Conservation (phyloP, 495 filamentous ascomycete species). For the Talaromyces trachyspermus region DNA sequence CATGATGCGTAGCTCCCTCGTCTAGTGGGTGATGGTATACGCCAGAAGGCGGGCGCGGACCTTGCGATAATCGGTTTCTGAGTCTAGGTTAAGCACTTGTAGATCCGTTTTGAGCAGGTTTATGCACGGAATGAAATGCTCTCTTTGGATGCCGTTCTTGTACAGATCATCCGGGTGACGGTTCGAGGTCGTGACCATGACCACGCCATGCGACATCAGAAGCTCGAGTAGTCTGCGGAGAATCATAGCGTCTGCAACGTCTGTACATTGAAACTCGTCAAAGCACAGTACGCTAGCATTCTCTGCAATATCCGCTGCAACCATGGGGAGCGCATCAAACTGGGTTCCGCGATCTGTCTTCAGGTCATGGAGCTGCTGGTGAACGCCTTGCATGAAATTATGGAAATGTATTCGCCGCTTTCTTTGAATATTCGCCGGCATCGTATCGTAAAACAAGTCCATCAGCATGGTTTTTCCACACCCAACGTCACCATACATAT, state of each 20-base stretch:
- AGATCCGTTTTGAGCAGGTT: conserved; percentile 77
- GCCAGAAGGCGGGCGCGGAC: conserved; percentile 84
- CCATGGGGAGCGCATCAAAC: conserved; percentile 84
- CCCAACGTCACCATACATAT: conserved; percentile 95
- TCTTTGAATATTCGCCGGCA: conserved; percentile 68
- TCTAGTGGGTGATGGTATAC: conserved; percentile 88
- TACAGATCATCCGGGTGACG: conserved; percentile 93
- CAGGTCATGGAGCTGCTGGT: conserved; percentile 81
- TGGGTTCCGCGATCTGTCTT: conserved; percentile 87
- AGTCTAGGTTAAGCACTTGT: conserved; percentile 88
- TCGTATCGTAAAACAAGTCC: conserved; percentile 95
- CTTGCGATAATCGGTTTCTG: conserved; percentile 92
- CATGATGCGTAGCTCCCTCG: conserved; percentile 66
- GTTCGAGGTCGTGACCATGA: conserved; percentile 95
- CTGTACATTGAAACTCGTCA: conserved; percentile 98
- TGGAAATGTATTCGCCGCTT: conserved; percentile 99
- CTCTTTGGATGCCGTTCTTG: conserved; percentile 94
- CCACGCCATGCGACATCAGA: conserved; percentile 93
- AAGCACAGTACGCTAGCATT: conserved; percentile 85
- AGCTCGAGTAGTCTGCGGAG: conserved; percentile 78
- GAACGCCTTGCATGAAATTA: conserved; percentile 99
- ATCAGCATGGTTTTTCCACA: conserved; percentile 99
- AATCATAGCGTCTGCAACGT: conserved; percentile 99
- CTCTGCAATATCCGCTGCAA: conserved; percentile 87
- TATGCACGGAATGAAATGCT: conserved; percentile 93